These are phyloP conservation scores for Apiospora phragmitis DNA, from an alignment of 2,329 filamentous ascomycete genomes.

Conservation along the genomic window DNA sequence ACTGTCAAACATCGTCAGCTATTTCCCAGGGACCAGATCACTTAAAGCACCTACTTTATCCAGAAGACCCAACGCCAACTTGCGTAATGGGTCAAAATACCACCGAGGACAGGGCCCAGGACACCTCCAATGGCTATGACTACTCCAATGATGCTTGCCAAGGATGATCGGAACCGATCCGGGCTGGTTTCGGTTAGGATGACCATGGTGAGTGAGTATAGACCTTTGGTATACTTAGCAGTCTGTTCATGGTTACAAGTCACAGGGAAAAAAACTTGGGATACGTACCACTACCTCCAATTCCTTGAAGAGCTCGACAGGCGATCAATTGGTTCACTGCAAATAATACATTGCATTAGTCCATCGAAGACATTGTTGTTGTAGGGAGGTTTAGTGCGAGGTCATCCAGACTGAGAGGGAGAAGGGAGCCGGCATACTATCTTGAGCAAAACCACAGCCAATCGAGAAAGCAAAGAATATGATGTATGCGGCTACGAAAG, in stretches of 20 bases:
- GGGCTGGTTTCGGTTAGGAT: constrained; percentile 53
- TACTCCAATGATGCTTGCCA: constrained; percentile 49
- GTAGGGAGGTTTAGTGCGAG: not conserved
- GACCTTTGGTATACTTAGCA: constrained; percentile 30
- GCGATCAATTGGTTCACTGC: constrained; percentile 46
- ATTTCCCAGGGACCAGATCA: not conserved
- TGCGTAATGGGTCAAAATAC: constrained; percentile 48
- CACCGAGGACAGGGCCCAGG: constrained; percentile 53
- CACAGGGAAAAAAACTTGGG: not conserved
- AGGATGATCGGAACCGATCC: constrained; percentile 37
- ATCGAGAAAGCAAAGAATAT: constrained; percentile 59
- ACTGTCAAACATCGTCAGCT: constrained; percentile 30
- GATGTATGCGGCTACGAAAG: constrained; percentile 50
- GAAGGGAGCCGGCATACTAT: constrained; percentile 7
- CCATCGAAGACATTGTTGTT: not conserved
- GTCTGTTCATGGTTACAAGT: not conserved
- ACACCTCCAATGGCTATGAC: constrained; percentile 50
- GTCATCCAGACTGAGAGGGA: not conserved
- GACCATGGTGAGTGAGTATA: constrained; percentile 59
- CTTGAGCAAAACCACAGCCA: constrained; percentile 50
- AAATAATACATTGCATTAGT: not conserved
- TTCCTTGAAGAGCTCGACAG: constrained; percentile 50
- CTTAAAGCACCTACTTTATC: constrained; percentile 49
- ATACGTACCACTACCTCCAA: constrained; percentile 49
- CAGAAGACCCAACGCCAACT: constrained; percentile 59